Base-by-base conservation (phyloP, 345 rosid species). In the Populus ilicifolia region DNA sequence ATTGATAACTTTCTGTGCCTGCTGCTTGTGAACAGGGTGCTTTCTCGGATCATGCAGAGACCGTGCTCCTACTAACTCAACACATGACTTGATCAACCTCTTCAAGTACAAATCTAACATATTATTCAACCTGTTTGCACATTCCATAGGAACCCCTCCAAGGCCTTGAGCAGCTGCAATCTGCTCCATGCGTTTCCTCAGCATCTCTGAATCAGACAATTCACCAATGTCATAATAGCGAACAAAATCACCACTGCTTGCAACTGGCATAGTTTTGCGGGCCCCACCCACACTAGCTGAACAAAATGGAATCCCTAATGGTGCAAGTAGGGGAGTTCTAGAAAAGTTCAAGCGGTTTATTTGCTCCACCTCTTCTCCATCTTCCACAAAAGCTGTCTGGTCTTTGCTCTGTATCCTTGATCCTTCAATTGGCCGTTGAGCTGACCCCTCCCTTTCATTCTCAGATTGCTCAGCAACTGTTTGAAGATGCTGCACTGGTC, bases 131-230 rank as follows among this genome's bases (percentile, higher is more conserved):
- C 81, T 76, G 81, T 83, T 92, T 75, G 99, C 89, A 82, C 94
- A 92, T 81, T 91, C 98, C 73, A 80, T 9, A 6, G 99, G 92
- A 80, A 94, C 97, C 48, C 90, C 97, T 81, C 86, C 93, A 76
- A 96, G 83, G 52, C 93, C 98, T 78, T 96, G 97, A 17, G 83
- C 83, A 78, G 83, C 85, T n/a, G 88, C 97, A 65, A 90, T 88
- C 81, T 83, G 93, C 83, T 90, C 94, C 95, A 96, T 92, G 25
- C 92, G 89, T 78, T 86, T 89, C 83, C 89, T 89, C 85, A 96
- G 80, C 67, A 84, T 87, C 85, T 88, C 94, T 23, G 87, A 76
- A 67, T 85, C 91, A 77, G 86, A 85, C 85, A 96, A 86, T 63
- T 78, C 90, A 75, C 93, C 92, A 79, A 81, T 78, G 75, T 91